Evolutionary conservation across 1,284 basidiomycete species (phyloP), one percentile per base, ranked within the genome.

Genomic region (Moesziomyces antarcticus): DNA sequence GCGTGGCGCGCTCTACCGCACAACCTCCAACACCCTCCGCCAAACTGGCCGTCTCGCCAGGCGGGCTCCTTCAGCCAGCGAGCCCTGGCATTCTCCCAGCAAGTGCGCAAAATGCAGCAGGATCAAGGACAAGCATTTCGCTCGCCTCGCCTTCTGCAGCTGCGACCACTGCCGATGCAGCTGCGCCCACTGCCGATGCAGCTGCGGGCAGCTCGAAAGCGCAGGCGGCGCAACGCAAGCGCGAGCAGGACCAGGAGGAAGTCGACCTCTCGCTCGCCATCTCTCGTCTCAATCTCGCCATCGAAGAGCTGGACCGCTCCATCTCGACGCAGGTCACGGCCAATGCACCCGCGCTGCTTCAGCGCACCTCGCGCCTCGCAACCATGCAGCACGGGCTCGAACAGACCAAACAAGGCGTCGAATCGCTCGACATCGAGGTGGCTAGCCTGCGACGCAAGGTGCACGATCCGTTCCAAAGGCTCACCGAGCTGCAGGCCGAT

Each of bases 231-330:
- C 48, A 27, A n/a, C 45, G 60, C 18, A 59, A 59, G 35, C 46
- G 52, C 37, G 56, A 56, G 21, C 63, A 63, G 18, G 56, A 50
- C 5, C 54, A 61, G 37, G 61, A 65, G 37, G 72, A 77, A 13
- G 41, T 75, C 18, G 73, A 77, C 27, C 54, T 77, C 5, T 66
- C 65, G 2, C 68, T 75, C 10, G 62, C 73, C 43, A 69, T 77
- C 37, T 63, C 73, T 1, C 66, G 75, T 6, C 65, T 77, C 35
- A 75, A 75, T 18, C 44, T 77, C 3, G 69, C 69, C 2, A 77
- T 77, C 25, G 73, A 75, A 37, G 73, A 75, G 33, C 54, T 77
- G 14, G 60, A 72, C 42, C 42, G 61, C 18, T 55, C 59, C 4
- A 72, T 77, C 27, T 49, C 59, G 8, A 48, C 49, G 1, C 47